Evolutionary conservation across 768 basidiomycete genomes (phyloP).

Genomic region (Suillus occidentalis): DNA sequence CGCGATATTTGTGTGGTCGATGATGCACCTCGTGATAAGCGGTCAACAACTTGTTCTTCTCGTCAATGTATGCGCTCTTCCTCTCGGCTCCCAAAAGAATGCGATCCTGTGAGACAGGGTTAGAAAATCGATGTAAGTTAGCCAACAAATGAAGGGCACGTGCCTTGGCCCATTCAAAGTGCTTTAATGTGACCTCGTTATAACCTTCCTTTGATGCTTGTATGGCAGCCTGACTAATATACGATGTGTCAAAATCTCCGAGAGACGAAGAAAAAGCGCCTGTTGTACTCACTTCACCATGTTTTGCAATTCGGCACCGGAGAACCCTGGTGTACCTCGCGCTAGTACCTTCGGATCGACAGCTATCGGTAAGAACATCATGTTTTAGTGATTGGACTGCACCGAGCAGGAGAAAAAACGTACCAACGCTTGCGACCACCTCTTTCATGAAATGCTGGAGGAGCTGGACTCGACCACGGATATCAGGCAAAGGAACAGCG

Average conservation of each 20-base stretch:
- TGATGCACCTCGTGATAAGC: slow-evolving; percentile 89
- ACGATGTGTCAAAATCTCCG: slow-evolving; percentile 4
- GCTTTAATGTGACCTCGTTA: slow-evolving; percentile 66
- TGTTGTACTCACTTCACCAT: slow-evolving; percentile 78
- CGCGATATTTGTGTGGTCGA: neutral
- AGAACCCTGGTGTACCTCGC: slow-evolving; percentile 93
- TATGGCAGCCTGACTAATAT: slow-evolving; percentile 79
- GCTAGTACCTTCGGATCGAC: slow-evolving; percentile 89
- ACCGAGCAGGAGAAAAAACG: slow-evolving; percentile 12
- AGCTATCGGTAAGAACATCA: slow-evolving; percentile 38
- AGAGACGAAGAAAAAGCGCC: neutral
- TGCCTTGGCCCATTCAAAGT: slow-evolving; percentile 99
- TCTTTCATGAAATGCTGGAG: slow-evolving; percentile 87
- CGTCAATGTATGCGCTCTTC: slow-evolving; percentile 84
- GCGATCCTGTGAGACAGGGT: slow-evolving; percentile 58
- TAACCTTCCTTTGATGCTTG: slow-evolving; percentile 88
- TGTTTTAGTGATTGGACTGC: neutral
- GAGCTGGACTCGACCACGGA: slow-evolving; percentile 92
- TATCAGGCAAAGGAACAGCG: slow-evolving; percentile 91
- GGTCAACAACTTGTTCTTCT: slow-evolving; percentile 83
- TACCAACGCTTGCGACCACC: slow-evolving; percentile 63
- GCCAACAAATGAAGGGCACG: neutral
- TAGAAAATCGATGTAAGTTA: neutral
- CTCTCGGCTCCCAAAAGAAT: slow-evolving; percentile 98
- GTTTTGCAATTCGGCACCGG: slow-evolving; percentile 95